phyloP scores from a whole-genome alignment of 2,329 filamentous ascomycete genomes.

The Exophiala sp. region DNA sequence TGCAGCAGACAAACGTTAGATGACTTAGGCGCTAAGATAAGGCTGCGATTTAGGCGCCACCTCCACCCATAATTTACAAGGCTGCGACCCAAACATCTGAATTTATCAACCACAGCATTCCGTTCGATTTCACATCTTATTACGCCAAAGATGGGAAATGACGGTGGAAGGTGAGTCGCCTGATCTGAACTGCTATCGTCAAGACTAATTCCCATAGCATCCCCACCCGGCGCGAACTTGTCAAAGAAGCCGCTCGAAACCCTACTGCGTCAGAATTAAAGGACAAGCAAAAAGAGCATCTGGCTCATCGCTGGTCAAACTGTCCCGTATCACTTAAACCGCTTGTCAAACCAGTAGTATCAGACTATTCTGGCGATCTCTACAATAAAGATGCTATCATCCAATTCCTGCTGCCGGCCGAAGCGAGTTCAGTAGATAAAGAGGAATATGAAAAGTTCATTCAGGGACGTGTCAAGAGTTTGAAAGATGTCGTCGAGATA shows the following conservation, averaged over 20 bases:
- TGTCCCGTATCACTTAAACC: constrained; percentile 81
- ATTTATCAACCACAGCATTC: neutral
- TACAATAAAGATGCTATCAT: constrained; percentile 95
- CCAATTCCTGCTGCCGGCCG: constrained; percentile 59
- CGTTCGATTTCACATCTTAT: neutral
- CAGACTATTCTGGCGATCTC: constrained; percentile 75
- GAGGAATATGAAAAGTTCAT: constrained; percentile 61
- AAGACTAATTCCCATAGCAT: constrained; percentile 55
- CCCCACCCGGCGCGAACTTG: constrained; percentile 89
- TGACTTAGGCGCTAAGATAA: neutral
- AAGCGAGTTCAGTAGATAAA: constrained; percentile 52
- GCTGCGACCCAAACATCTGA: neutral
- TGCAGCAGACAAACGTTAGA: no score
- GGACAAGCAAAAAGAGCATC: constrained; percentile 78
- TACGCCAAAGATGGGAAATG: constrained; percentile 71
- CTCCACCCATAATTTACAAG: neutral
- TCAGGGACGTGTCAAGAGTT: constrained; percentile 64
- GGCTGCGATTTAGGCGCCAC: neutral
- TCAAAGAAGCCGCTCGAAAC: constrained; percentile 83
- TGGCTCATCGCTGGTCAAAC: constrained; percentile 79
- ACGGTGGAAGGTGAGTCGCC: constrained; percentile 69
- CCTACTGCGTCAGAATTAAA: constrained; percentile 84
- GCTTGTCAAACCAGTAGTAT: constrained; percentile 72
- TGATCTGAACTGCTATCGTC: neutral
- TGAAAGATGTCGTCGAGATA: constrained; percentile 84